Conservation (phyloP, 73 alveolate genomes). For the Paramecium bursaria region DNA sequence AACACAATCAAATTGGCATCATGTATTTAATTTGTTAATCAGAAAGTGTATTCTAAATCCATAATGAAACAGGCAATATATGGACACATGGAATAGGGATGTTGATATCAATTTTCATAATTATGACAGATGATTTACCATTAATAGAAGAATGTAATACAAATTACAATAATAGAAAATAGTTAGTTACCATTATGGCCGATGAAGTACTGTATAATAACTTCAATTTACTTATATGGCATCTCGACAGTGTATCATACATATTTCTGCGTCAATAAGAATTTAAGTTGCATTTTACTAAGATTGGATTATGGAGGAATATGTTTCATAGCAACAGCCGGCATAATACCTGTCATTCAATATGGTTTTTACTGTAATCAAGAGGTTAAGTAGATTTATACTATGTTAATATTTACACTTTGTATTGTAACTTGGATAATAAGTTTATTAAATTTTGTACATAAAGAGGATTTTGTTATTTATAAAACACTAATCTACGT, state of each 20-base stretch:
- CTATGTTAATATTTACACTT: conserved; percentile 67
- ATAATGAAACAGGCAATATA: conserved; percentile 89
- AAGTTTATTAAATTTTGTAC: conserved; percentile 77
- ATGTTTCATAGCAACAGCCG: conserved; percentile 84
- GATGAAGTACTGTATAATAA: conserved; percentile 2
- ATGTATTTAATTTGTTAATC: conserved; percentile 49
- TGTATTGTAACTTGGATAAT: conserved; percentile 70
- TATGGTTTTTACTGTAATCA: conserved; percentile 84
- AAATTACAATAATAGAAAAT: too few relatives aligned
- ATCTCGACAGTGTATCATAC: conserved; percentile 75
- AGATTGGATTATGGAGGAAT: conserved; percentile 95
- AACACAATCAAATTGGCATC: conserved; percentile 58
- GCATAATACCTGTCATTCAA: conserved; percentile 83
- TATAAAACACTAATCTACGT: conserved; percentile 73
- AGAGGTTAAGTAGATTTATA: conserved; percentile 61
- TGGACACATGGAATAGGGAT: conserved; percentile 90
- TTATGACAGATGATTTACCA: background rate
- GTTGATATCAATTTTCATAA: conserved; percentile 40
- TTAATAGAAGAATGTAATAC: too few relatives aligned
- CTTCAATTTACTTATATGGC: conserved; percentile 1
- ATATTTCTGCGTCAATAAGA: conserved; percentile 73
- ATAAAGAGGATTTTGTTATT: conserved; percentile 71
- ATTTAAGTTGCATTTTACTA: conserved; percentile 71
- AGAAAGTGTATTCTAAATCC: conserved; percentile 81
- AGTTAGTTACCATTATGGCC: conserved; percentile 19